Conservation (phyloP, 179 eudicot genomes). For the Spinacia oleracea region DNA sequence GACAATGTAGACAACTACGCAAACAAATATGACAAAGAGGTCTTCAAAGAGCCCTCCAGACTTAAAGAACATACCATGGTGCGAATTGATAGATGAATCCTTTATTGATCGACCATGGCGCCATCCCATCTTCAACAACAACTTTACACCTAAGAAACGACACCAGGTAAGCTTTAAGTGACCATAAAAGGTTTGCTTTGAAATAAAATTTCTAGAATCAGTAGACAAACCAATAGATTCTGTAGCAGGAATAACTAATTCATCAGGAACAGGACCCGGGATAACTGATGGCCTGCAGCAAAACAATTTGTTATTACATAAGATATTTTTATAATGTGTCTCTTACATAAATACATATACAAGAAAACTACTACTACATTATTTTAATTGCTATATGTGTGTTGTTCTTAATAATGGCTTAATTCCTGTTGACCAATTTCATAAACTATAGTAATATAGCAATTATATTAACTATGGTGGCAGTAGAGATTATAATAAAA, state of each 20-base stretch:
- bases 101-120: constrained; percentile 83
- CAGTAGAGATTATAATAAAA: too few species aligned
- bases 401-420: too few species aligned
- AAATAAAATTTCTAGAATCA: constrained; percentile 14
- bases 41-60: constrained; percentile 13
- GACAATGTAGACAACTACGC: not conserved
- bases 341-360: not conserved
- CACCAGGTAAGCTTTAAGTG: constrained; percentile 25
- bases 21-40: not conserved
- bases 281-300: constrained; percentile 75
- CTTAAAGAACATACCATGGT: constrained; percentile 55
- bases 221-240: constrained; percentile 73
- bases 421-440: too few species aligned
- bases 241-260: constrained; percentile 64
- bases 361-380: not conserved
- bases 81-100: constrained; percentile 53
- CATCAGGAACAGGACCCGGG: constrained; percentile 94
- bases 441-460: too few species aligned
- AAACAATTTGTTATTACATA: constrained; percentile 9
- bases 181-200: constrained; percentile 2
- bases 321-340: not conserved
- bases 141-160: constrained; percentile 62
- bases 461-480: too few species aligned
- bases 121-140: constrained; percentile 97
- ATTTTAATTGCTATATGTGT: not conserved